Percentiles rank a stretch among this genome's conserved stretches.
These are phyloP conservation scores for Calocybe cyanea DNA, from an alignment of 768 basidiomycete species.

Conservation along the genomic window DNA sequence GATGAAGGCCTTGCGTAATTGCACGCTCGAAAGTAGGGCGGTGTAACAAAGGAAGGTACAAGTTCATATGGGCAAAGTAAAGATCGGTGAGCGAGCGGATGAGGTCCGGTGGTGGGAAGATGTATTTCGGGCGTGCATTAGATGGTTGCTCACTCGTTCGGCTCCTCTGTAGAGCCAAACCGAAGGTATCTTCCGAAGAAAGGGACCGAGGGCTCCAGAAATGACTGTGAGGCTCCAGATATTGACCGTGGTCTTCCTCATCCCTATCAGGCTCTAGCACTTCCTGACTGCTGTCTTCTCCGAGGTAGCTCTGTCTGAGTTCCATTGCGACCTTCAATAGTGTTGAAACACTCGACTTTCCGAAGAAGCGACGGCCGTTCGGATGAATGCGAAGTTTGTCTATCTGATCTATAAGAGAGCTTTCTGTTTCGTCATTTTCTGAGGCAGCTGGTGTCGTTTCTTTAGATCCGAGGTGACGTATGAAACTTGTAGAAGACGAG, in stretches of 20 bases:
- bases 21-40: conserved; percentile 60
- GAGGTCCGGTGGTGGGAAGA: conserved; percentile 53
- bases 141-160: too few relatives aligned
- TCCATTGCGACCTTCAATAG: conserved; percentile 49
- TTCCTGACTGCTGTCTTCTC: conserved; percentile 10
- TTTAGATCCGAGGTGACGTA: conserved; percentile 7
- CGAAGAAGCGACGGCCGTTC: conserved; percentile 42
- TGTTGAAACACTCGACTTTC: conserved; percentile 51
- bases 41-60: conserved; percentile 65
- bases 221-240: neutral
- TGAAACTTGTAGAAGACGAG: conserved; percentile 7
- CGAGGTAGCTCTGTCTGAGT: conserved; percentile 51
- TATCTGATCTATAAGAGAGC: conserved; percentile 33
- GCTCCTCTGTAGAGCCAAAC: too few relatives aligned
- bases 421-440: conserved; percentile 30
- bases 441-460: conserved; percentile 6
- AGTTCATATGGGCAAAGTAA: conserved; percentile 61
- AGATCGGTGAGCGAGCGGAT: conserved; percentile 49
- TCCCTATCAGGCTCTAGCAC: neutral
- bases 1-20: conserved; percentile 46
- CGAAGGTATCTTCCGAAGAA: conserved; percentile 24
- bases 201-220: neutral
- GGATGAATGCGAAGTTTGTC: conserved; percentile 29
- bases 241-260: neutral
- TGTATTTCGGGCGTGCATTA: conserved; percentile 20